Evolutionary conservation across 2,329 filamentous ascomycete genomes (phyloP).

Genomic region (Penicillium sp.): DNA sequence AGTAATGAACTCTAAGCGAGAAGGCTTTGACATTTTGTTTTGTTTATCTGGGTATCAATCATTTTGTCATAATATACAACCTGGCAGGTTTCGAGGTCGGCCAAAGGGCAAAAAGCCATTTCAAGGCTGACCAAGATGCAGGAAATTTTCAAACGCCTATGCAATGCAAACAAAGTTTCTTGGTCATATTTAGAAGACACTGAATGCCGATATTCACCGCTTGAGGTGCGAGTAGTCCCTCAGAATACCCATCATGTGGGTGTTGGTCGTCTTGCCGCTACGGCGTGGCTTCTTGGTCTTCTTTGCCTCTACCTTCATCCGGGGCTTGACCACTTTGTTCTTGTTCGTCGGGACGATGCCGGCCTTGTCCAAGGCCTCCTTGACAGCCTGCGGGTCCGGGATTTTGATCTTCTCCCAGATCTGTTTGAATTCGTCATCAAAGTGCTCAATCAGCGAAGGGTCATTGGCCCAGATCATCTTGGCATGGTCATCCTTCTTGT

Average conservation of each 20-base stretch:
- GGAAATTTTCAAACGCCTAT: constrained; percentile 16
- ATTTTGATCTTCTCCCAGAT: constrained; percentile 82
- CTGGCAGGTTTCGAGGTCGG: background rate
- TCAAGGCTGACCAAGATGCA: background rate
- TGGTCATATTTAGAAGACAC: background rate
- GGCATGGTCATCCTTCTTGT: constrained; percentile 87
- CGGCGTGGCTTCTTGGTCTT: constrained; percentile 72
- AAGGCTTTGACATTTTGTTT: background rate
- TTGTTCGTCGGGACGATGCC: constrained; percentile 83
- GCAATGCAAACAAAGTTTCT: constrained; percentile 16
- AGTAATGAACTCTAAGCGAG: background rate
- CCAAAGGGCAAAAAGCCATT: background rate
- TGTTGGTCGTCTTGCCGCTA: constrained; percentile 79
- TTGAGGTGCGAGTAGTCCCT: constrained; percentile 65
- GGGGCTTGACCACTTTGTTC: constrained; percentile 63
- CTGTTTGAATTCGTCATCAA: constrained; percentile 78
- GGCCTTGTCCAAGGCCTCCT: constrained; percentile 70
- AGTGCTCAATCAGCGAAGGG: constrained; percentile 67
- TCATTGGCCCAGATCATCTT: constrained; percentile 89
- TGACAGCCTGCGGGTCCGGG: constrained; percentile 72
- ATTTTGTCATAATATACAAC: constrained; percentile 18
- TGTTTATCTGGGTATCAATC: constrained; percentile 22
- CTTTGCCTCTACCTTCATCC: constrained; percentile 60
- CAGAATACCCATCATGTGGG: constrained; percentile 78
- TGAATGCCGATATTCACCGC: constrained; percentile 26